Base-by-base conservation (phyloP, 352 stramenopile species). In the Globisporangium echinulatum region DNA sequence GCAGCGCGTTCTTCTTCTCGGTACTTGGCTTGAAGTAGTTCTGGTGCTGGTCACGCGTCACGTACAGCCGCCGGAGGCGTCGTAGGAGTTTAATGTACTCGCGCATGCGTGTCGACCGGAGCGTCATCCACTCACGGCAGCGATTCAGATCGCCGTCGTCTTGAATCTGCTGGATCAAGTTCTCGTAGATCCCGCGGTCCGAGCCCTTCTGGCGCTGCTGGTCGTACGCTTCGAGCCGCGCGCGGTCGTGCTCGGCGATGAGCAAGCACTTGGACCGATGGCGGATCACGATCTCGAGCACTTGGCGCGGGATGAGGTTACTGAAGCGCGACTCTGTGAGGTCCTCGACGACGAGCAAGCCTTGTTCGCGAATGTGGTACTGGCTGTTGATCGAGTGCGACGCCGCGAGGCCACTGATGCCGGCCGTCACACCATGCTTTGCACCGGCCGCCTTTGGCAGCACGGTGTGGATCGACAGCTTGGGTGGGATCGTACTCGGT, bases 141-240 rank as follows among this genome's bases (percentile, higher is more conserved):
- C 82, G 83, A 48, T 79, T 88, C 40, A 92, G 62, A 50, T 94
- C 85, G 19, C 83, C 85, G 39, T 94, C 85, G 49, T 92, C 82
- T 60, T 94, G 85, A 49, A 94, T 94, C 60, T 94, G 85, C 63
- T 94, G 79, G 54, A 93, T 92, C 62, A 94, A 59, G 60, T 94
- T 94, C 66, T 92, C 85, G 61, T 94, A 94, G 36, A 94, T 90
- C 33, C 82, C 81, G 50, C 85, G 77, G 49, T 91, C 82, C 0
- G 77, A 87, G 4, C 82, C 83, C 62, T 93, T 92, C 61, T 90
- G 78, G 10, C 84, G 79, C 54, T 89, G 75, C 1, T 69, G 71
- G 53, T 94, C 85, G 57, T 87, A 92, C 25, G 83, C 80, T 56
- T 92, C 81, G 5, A 94, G 70, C 14, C 82, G 79, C 11, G 79